Conservation (phyloP, 1,139 yeast genomes). For the Sugiyamaella xylanicola region DNA sequence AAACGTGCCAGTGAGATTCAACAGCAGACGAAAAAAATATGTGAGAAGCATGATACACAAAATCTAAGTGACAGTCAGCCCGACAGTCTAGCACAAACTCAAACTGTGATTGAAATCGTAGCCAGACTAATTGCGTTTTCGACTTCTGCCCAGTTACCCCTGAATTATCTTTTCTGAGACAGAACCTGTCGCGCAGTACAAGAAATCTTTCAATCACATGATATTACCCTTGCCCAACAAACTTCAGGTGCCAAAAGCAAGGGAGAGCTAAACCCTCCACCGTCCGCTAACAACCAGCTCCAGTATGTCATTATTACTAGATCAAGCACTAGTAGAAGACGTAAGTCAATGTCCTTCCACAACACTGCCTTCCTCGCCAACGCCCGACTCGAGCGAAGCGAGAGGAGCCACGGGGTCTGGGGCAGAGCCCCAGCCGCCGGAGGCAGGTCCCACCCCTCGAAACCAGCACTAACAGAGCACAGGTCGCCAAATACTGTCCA, state of each 20-base stretch:
- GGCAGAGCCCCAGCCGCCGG: conserved; percentile 1
- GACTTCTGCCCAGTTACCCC: neutral
- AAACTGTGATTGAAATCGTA: no score
- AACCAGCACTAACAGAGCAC: conserved; percentile 2
- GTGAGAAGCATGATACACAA: no score
- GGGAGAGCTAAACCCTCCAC: no score
- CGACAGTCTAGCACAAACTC: no score
- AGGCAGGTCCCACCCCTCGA: neutral
- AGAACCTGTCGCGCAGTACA: neutral
- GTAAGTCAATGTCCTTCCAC: no score
- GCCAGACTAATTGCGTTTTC: no score
- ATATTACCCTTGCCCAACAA: conserved; percentile 16
- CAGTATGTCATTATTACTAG: conserved; percentile 51
- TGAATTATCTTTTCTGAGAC: neutral
- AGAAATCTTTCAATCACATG: no score
- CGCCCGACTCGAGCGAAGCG: neutral
- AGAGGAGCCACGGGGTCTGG: neutral
- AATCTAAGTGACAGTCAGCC: no score
- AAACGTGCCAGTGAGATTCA: no score
- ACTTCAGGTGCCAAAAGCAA: neutral
- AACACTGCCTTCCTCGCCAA: no score
- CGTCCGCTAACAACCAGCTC: neutral
- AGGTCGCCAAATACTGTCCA: conserved; percentile 67
- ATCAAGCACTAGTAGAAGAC: conserved; percentile 58
- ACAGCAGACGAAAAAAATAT: no score